phyloP scores from a whole-genome alignment of 2,329 filamentous ascomycete genomes.

The Trichoderma citrinoviride region DNA sequence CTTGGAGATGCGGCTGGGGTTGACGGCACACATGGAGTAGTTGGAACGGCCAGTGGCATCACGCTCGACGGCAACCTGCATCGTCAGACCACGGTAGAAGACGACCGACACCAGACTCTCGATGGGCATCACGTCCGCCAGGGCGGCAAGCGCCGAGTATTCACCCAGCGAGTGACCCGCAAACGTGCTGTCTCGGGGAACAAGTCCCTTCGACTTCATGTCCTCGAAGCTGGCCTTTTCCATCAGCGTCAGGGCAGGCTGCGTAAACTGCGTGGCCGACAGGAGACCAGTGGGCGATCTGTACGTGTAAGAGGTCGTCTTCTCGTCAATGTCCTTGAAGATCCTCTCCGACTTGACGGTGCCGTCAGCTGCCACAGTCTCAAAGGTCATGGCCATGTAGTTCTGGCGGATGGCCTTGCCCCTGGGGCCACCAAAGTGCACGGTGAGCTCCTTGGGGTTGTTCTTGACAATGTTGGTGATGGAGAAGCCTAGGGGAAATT shows the following conservation, averaged over 20 bases:
- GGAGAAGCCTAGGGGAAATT: conserved; percentile 64
- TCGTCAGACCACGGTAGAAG: conserved; percentile 97
- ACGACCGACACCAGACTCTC: conserved; percentile 97
- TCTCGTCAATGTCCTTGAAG: conserved; percentile 96
- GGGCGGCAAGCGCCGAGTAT: conserved; percentile 92
- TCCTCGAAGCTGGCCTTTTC: conserved; percentile 99
- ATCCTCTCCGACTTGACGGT: conserved; percentile 98
- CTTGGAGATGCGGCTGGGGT: conserved; percentile 96
- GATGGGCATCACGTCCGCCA: conserved; percentile 99
- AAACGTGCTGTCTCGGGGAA: conserved; percentile 94
- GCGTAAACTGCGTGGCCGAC: conserved; percentile 97
- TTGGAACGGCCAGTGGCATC: conserved; percentile 91
- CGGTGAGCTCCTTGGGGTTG: conserved; percentile 97
- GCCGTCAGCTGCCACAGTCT: conserved; percentile 91
- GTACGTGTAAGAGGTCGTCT: conserved; percentile 94
- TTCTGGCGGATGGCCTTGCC: conserved; percentile 98
- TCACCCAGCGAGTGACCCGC: conserved; percentile 97
- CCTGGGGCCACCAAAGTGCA: conserved; percentile 94
- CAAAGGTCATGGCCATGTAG: conserved; percentile 99
- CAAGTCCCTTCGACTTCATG: conserved; percentile 95
- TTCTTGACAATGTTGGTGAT: conserved; percentile 99
- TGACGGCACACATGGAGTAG: conserved; percentile 99
- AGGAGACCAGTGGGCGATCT: conserved; percentile 89
- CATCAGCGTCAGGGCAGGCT: conserved; percentile 96
- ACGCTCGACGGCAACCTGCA: conserved; percentile 98